Conservation (phyloP, 176 grass and related monocot species). For the Hordeum vulgare region MorexV3_pseudomolecules_assembly NC_058524.1:82608304-82608803, state of each 20-base stretch:
- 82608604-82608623: slow-evolving; percentile 14
- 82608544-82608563: not conserved
- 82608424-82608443: not conserved
- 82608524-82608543: not conserved
- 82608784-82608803: slow-evolving; percentile 32
- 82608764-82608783: not conserved
- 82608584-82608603: not conserved
- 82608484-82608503: not conserved
- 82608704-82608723: not conserved
- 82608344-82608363: no score
- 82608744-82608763: slow-evolving; percentile 7
- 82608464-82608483: not conserved
- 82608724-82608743: not conserved
- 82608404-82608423: not conserved
- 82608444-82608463: not conserved
- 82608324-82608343: no score
- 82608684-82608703: not conserved
- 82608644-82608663: slow-evolving; percentile 22
- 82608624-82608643: slow-evolving; percentile 13
- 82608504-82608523: slow-evolving; percentile 18
- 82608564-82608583: not conserved
- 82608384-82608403: not conserved
- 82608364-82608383: not conserved
- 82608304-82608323: no score
- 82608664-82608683: not conserved